A percentile compares a stretch with the other conserved stretches of the same genome.
phyloP scores from a whole-genome alignment of 805 yeast species.

The Wickerhamiella nectarea region DNA sequence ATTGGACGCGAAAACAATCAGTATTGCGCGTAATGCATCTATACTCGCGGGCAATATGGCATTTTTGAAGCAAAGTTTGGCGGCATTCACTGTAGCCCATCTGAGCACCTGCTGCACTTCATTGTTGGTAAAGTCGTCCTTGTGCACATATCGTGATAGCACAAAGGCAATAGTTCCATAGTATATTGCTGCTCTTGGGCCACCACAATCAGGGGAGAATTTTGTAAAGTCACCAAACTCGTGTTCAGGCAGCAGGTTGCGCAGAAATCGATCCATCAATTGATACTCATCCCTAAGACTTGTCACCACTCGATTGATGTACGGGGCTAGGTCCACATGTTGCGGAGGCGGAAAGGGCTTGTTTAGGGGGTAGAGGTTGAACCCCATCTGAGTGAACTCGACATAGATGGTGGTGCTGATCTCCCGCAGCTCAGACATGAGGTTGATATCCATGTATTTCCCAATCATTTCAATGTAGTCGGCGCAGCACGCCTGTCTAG shows the following conservation, averaged over 20 bases:
- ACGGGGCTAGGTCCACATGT: not conserved
- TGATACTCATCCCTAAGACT: not conserved
- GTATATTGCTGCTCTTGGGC: not conserved
- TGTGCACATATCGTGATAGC: not conserved
- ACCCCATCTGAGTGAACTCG: not conserved
- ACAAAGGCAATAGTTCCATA: not conserved
- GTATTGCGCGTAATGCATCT: not conserved
- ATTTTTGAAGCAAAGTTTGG: not conserved
- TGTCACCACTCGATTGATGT: not conserved
- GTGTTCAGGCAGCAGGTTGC: not conserved
- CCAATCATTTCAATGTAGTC: not conserved
- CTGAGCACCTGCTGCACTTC: not conserved
- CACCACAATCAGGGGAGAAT: not conserved
- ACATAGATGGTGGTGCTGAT: not conserved
- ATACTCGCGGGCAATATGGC: not conserved
- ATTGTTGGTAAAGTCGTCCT: not conserved
- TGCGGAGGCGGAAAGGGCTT: not conserved
- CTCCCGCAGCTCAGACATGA: not conserved
- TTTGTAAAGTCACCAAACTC: not conserved
- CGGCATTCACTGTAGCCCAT: not conserved
- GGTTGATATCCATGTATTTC: not conserved
- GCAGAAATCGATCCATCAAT: not conserved
- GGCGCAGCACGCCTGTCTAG: not conserved
- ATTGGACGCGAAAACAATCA: not conserved
- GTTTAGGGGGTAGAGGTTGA: not conserved